Conservation (phyloP, 805 yeast genomes). For the Blastobotrys peoriensis region DNA sequence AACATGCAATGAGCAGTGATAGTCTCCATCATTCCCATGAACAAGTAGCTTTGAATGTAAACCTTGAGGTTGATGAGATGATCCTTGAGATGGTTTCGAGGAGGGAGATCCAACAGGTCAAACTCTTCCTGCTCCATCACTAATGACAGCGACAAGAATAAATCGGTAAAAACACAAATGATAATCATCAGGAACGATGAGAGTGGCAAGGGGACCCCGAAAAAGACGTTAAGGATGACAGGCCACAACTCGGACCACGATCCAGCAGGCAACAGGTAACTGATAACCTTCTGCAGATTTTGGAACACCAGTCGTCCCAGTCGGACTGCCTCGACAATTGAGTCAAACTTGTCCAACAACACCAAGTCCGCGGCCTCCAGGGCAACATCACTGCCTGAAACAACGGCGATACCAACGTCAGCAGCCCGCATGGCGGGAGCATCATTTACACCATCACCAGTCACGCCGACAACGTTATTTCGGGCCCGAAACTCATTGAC, state of each 20-base stretch:
- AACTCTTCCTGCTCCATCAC: conserved; percentile 41
- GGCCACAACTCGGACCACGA: conserved; percentile 48
- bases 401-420: conserved; percentile 87
- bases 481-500: conserved; percentile 49
- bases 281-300: conserved; percentile 41
- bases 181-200: conserved; percentile 47
- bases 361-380: conserved; percentile 19
- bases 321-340: conserved; percentile 80
- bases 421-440: conserved; percentile 98
- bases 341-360: conserved; percentile 42
- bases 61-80: conserved; percentile 37
- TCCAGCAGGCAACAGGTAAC: conserved; percentile 48
- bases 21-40: conserved; percentile 37
- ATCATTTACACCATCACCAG: conserved; percentile 99
- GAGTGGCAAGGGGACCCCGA: conserved; percentile 45
- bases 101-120: conserved; percentile 37
- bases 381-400: conserved; percentile 19
- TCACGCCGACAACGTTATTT: conserved; percentile 97
- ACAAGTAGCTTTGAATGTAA: conserved; percentile 39
- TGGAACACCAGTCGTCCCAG: conserved; percentile 71
- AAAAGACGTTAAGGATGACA: conserved; percentile 40
- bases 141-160: conserved; percentile 39
- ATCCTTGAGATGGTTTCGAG: conserved; percentile 39
- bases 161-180: conserved; percentile 45
- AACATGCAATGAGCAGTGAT: conserved; percentile 38